Conservation (phyloP, 495 filamentous ascomycete genomes). For the Darksidea phi region DNA sequence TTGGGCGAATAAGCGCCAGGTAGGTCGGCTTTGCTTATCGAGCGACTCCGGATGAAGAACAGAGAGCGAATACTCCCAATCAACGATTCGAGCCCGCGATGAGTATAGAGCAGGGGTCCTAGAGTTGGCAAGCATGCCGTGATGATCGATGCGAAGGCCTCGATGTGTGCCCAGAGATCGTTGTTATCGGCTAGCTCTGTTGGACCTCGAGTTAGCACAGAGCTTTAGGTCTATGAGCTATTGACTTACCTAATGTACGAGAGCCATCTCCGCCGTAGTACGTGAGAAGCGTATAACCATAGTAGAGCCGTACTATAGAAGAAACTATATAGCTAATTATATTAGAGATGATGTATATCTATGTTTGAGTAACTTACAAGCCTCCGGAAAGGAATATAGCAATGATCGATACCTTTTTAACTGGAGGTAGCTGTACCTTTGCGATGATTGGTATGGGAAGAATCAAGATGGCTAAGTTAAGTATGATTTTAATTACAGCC, state of each 20-base stretch:
- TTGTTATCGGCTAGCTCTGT: not conserved
- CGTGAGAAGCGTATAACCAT: not conserved
- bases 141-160: not conserved
- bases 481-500: not conserved
- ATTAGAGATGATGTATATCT: no score
- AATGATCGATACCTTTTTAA: not conserved
- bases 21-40: not conserved
- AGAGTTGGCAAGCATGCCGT: slow-evolving; percentile 3
- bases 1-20: not conserved
- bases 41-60: not conserved
- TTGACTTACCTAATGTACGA: not conserved
- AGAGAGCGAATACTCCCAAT: slow-evolving; percentile 2
- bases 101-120: not conserved
- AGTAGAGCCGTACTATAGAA: not conserved
- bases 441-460: not conserved
- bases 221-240: not conserved
- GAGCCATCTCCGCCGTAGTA: not conserved
- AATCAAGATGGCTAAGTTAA: not conserved
- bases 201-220: not conserved
- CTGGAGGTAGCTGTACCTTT: not conserved
- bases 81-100: not conserved
- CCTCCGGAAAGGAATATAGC: slow-evolving; percentile 1
- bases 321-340: not conserved
- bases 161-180: slow-evolving; percentile 5
- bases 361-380: not conserved